phyloP scores from a whole-genome alignment of 2,329 filamentous ascomycete species.

The Botrytis tulipae region DNA sequence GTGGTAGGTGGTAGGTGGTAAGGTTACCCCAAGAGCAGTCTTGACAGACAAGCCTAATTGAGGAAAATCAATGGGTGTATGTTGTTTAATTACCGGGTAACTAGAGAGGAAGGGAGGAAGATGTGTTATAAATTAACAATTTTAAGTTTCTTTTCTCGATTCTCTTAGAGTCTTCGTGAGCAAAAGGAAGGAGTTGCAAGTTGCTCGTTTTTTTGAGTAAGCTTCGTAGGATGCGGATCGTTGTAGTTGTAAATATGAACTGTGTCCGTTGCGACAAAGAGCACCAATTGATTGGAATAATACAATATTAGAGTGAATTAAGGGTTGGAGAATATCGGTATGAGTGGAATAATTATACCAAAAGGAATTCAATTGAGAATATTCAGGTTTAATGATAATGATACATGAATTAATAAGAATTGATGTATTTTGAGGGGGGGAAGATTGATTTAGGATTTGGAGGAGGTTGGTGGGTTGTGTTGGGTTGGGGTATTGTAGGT shows the following conservation, averaged over 20 bases:
- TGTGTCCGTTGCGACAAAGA: conserved; percentile 17
- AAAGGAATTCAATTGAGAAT: neutral
- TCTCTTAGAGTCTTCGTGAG: neutral
- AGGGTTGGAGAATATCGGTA: neutral
- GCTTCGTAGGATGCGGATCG: conserved; percentile 10
- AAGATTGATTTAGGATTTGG: neutral
- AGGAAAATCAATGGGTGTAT: neutral
- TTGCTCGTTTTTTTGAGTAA: neutral
- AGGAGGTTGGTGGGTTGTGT: conserved; percentile 10
- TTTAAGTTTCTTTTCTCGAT: neutral
- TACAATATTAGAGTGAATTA: conserved; percentile 17
- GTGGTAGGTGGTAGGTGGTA: neutral
- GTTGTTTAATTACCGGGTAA: neutral
- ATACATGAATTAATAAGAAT: neutral
- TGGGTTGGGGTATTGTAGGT: neutral
- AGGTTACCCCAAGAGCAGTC: neutral
- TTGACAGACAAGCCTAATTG: neutral
- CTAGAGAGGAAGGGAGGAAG: neutral
- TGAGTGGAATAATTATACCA: neutral
- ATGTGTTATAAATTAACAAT: neutral
- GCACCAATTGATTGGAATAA: conserved; percentile 15
- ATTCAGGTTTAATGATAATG: neutral
- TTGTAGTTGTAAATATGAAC: neutral
- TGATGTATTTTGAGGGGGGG: neutral
- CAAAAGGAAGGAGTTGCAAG: neutral